These are phyloP conservation scores for Diutina neorugosa DNA, from an alignment of 1,139 yeast species.

Conservation along the genomic window DNA sequence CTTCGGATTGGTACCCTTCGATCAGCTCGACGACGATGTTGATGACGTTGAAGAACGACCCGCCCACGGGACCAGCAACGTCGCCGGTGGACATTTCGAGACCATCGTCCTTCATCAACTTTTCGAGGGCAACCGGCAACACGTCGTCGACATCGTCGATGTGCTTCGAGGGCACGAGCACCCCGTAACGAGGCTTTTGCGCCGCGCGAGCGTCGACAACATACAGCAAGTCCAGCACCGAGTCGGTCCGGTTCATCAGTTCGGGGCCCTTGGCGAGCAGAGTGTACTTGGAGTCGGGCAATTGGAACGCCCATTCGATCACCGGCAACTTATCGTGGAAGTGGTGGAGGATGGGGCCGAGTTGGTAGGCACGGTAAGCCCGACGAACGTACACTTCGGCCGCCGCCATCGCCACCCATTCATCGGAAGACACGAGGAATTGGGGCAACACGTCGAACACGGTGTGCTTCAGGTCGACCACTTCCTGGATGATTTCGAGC, in stretches of 20 bases:
- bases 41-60: constrained; percentile 48
- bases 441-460: constrained; percentile 93
- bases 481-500: constrained; percentile 69
- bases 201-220: constrained; percentile 56
- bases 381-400: constrained; percentile 94
- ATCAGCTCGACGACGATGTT: constrained; percentile 65
- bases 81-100: constrained; percentile 11
- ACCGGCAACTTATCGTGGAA: constrained; percentile 49
- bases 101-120: constrained; percentile 37
- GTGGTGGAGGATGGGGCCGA: constrained; percentile 61
- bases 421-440: constrained; percentile 74
- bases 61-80: neutral
- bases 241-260: constrained; percentile 68
- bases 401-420: constrained; percentile 89
- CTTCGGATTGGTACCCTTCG: constrained; percentile 66
- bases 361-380: constrained; percentile 91
- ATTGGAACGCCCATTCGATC: constrained; percentile 82
- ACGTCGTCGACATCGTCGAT: constrained; percentile 85
- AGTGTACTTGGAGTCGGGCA: constrained; percentile 30
- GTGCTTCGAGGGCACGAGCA: constrained; percentile 71
- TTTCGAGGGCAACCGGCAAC: constrained; percentile 63
- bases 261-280: neutral
- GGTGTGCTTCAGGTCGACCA: constrained; percentile 89
- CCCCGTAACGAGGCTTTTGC: constrained; percentile 65
- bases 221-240: constrained; percentile 84